A percentile compares a stretch with the other conserved stretches of the same genome.
Evolutionary conservation across 2,329 filamentous ascomycete species (phyloP).

Genomic region (Neospermospora avenae): DNA sequence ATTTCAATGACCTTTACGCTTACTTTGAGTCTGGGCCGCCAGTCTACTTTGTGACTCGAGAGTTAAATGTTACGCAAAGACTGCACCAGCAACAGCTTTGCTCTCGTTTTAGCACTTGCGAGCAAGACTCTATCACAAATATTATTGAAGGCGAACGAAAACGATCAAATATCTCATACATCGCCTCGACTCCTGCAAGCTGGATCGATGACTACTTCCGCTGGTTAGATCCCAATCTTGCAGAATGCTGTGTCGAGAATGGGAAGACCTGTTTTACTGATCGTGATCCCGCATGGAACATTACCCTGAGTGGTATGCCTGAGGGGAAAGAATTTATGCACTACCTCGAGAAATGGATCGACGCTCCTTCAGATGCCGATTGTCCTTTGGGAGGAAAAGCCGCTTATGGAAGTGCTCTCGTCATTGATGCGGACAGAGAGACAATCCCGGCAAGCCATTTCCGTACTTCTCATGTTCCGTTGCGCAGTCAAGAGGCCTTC

Average conservation of each 20-base stretch:
- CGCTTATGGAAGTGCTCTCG: conserved; percentile 79
- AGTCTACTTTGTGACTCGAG: conserved; percentile 89
- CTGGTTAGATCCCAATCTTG: conserved; percentile 88
- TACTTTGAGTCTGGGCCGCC: conserved; percentile 91
- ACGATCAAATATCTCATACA: conserved; percentile 80
- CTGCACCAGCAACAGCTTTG: conserved; percentile 81
- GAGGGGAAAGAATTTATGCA: conserved; percentile 86
- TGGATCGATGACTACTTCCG: conserved; percentile 97
- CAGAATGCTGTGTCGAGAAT: conserved; percentile 43
- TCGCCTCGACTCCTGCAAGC: conserved; percentile 82
- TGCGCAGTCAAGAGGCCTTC: conserved; percentile 87
- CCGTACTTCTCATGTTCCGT: conserved; percentile 81
- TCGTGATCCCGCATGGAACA: conserved; percentile 81
- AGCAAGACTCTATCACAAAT: conserved; percentile 79
- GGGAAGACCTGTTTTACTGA: conserved; percentile 74
- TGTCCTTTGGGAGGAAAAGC: conserved; percentile 89
- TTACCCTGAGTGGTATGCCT: conserved; percentile 86
- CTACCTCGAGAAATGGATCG: conserved; percentile 81
- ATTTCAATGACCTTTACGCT: conserved; percentile 92
- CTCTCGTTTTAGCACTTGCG: conserved; percentile 85
- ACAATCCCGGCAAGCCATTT: conserved; percentile 85
- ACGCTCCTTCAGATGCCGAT: conserved; percentile 72
- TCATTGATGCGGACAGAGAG: conserved; percentile 64
- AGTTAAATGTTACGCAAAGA: conserved; percentile 74
- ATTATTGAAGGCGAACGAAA: conserved; percentile 93